phyloP scores from a whole-genome alignment of 768 basidiomycete genomes.

The Kwoniella mangroviensis region DNA sequence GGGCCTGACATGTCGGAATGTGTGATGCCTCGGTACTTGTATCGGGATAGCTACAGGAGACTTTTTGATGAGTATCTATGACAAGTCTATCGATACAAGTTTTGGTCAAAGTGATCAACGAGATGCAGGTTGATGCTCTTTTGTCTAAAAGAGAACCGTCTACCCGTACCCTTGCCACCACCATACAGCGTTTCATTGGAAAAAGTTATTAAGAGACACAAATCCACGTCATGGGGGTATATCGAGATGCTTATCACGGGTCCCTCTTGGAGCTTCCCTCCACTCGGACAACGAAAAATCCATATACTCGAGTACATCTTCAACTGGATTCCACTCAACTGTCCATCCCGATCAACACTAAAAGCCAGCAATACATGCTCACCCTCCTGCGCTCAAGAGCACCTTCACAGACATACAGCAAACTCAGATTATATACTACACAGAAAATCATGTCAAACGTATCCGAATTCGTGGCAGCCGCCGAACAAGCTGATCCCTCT shows the following conservation, averaged over 20 bases:
- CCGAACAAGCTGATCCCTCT: constrained; percentile 46
- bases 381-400: constrained; percentile 4
- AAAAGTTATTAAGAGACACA: neutral
- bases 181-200: neutral
- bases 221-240: no score
- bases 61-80: constrained; percentile 13
- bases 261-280: no score
- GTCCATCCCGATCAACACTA: no score
- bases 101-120: neutral
- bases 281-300: no score
- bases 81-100: neutral
- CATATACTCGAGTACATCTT: no score
- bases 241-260: no score
- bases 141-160: neutral
- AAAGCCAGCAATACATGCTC: no score
- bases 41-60: constrained; percentile 5
- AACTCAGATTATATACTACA: constrained; percentile 2
- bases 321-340: no score
- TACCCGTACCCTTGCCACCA: neutral
- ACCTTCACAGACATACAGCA: neutral
- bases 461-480: constrained; percentile 49
- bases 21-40: neutral
- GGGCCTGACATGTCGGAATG: constrained; percentile 42
- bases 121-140: neutral
- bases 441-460: constrained; percentile 35